Conservation (phyloP, 1,284 basidiomycete species). For the Cutaneotrichosporon sp. region DNA sequence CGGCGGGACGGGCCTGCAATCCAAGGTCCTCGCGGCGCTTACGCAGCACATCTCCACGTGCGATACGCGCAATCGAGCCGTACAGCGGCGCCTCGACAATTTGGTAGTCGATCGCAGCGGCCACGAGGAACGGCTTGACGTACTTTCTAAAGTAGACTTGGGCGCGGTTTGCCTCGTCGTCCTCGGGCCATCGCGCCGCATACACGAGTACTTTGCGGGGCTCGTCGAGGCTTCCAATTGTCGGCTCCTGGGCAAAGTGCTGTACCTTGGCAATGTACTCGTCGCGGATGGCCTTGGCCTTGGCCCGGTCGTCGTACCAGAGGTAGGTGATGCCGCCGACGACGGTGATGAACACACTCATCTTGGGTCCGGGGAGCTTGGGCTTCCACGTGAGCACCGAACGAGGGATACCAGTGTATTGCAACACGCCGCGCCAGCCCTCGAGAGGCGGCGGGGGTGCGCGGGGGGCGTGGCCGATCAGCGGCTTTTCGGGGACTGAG, state of each 20-base stretch:
- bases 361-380: slow-evolving; percentile 79
- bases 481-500: slow-evolving; percentile 1
- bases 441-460: slow-evolving; percentile 31
- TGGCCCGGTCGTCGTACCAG: slow-evolving; percentile 79
- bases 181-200: slow-evolving; percentile 86
- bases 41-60: slow-evolving; percentile 61
- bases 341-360: slow-evolving; percentile 78
- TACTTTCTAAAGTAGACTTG: slow-evolving; percentile 90
- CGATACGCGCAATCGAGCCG: slow-evolving; percentile 67
- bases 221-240: slow-evolving; percentile 63
- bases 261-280: slow-evolving; percentile 78
- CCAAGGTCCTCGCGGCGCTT: slow-evolving; percentile 56
- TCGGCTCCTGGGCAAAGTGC: slow-evolving; percentile 67
- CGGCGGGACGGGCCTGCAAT: slow-evolving; percentile 59
- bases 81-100: slow-evolving; percentile 76
- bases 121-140: slow-evolving; percentile 93
- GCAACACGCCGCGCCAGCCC: slow-evolving; percentile 50
- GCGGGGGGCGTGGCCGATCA: slow-evolving; percentile 11
- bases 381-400: slow-evolving; percentile 55
- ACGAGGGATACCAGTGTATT: slow-evolving; percentile 56
- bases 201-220: slow-evolving; percentile 84
- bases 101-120: slow-evolving; percentile 90
- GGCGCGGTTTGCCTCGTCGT: slow-evolving; percentile 84
- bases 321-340: slow-evolving; percentile 68
- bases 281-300: slow-evolving; percentile 73